Percentiles rank a stretch among this genome's conserved stretches.
Evolutionary conservation across 2,329 filamentous ascomycete genomes (phyloP).

Genomic region (Clarireedia hainanense): DNA sequence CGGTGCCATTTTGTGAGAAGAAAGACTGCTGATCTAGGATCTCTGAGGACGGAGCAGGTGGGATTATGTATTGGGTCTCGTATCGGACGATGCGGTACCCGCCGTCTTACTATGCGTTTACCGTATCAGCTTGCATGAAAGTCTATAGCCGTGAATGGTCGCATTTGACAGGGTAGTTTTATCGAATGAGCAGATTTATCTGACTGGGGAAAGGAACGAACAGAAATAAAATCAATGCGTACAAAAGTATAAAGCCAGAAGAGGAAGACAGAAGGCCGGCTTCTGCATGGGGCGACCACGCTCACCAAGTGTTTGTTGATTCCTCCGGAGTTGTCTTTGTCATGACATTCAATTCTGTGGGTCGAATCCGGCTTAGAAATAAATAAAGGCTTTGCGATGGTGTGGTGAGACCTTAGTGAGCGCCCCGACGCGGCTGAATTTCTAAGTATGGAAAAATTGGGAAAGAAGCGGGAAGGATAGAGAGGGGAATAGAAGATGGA

Average conservation of each 20-base stretch:
- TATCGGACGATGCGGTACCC: not conserved
- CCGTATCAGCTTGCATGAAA: constrained; percentile 6
- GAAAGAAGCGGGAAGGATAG: not conserved
- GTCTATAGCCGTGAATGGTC: not conserved
- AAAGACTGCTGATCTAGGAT: not conserved
- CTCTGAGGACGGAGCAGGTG: not conserved
- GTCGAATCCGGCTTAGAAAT: not conserved
- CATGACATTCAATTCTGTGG: not conserved
- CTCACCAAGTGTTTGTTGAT: not conserved
- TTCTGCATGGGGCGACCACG: not conserved
- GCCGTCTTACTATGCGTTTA: constrained; percentile 3
- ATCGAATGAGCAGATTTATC: constrained; percentile 2
- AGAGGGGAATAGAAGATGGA: not conserved
- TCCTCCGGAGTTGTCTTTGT: not conserved
- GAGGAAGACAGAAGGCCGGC: constrained; percentile 7
- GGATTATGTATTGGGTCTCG: constrained; percentile 2
- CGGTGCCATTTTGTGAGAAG: constrained; percentile 23
- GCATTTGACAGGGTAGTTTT: constrained; percentile 4
- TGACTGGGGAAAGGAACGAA: not conserved
- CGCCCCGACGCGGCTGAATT: not conserved
- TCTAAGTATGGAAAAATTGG: not conserved
- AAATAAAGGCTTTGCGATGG: not conserved
- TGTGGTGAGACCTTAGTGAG: not conserved
- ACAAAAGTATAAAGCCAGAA: not conserved
- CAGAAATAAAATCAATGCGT: not conserved